Percentiles rank a stretch among this genome's conserved stretches.
Conservation (phyloP, 1,284 basidiomycete genomes). For the Ganoderma meredithae region DNA sequence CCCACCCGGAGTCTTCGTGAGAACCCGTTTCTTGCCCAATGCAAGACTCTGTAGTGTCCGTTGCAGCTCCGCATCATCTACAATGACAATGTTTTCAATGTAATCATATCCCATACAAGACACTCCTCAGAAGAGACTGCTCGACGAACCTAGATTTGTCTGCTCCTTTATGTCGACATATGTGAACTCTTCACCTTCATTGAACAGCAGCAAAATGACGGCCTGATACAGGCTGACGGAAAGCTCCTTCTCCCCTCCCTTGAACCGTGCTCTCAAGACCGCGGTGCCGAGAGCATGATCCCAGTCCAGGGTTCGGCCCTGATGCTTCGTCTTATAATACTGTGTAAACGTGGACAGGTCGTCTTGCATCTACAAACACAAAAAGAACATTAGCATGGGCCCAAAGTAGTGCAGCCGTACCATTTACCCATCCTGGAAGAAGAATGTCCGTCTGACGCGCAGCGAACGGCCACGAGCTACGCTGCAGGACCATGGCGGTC, state of each 20-base stretch:
- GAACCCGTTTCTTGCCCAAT: conserved; percentile 88
- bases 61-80: conserved; percentile 79
- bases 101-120: too few relatives aligned
- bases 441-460: conserved; percentile 56
- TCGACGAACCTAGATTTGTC: conserved; percentile 67
- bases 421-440: conserved; percentile 57
- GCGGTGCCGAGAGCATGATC: conserved; percentile 85
- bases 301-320: conserved; percentile 80
- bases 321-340: conserved; percentile 83
- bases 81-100: not conserved
- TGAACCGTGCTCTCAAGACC: conserved; percentile 76
- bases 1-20: conserved; percentile 83
- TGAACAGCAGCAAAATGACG: conserved; percentile 91
- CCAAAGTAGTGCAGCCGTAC: conserved; percentile 31
- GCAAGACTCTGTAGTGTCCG: conserved; percentile 93
- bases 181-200: conserved; percentile 65
- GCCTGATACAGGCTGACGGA: conserved; percentile 93
- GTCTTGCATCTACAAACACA: conserved; percentile 64
- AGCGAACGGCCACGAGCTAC: conserved; percentile 80
- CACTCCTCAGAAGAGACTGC: not conserved
- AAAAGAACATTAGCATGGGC: not conserved
- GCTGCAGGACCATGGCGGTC: conserved; percentile 76
- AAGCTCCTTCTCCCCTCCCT: conserved; percentile 82
- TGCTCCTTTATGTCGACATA: conserved; percentile 76
- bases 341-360: conserved; percentile 67